phyloP scores from a whole-genome alignment of 805 yeast species.

The Ogataea pilisensis region DNA sequence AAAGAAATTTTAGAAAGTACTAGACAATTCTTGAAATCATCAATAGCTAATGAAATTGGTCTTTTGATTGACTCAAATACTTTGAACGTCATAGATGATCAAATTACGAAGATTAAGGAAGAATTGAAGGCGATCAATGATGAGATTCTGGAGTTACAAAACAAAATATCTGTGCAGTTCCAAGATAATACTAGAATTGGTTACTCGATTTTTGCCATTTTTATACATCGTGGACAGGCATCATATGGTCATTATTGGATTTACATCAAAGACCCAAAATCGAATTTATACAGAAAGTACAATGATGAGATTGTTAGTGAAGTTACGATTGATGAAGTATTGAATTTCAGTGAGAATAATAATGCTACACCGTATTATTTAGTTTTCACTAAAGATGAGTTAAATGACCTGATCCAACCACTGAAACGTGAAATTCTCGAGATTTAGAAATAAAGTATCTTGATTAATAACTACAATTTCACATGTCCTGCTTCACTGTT shows the following conservation, averaged over 20 bases:
- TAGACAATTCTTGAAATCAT: slow-evolving; percentile 48
- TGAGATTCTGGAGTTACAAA: slow-evolving; percentile 41
- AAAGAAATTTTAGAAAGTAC: slow-evolving; percentile 55
- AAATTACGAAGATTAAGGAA: slow-evolving; percentile 43
- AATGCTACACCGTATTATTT: slow-evolving; percentile 93
- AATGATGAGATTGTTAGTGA: slow-evolving; percentile 94
- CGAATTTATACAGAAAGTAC: slow-evolving; percentile 75
- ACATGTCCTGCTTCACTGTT: no score
- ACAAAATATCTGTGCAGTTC: slow-evolving; percentile 56
- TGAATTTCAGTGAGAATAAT: slow-evolving; percentile 61
- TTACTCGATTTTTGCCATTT: slow-evolving; percentile 83
- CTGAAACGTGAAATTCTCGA: slow-evolving; percentile 44
- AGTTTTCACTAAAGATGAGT: slow-evolving; percentile 70
- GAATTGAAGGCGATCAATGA: slow-evolving; percentile 38
- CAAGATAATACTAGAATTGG: slow-evolving; percentile 57
- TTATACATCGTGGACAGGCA: slow-evolving; percentile 94
- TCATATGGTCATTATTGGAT: slow-evolving; percentile 97
- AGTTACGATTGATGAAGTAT: slow-evolving; percentile 61
- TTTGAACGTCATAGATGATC: slow-evolving; percentile 41
- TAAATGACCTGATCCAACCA: slow-evolving; percentile 58
- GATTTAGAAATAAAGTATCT: no score
- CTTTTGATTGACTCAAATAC: slow-evolving; percentile 42
- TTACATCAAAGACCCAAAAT: slow-evolving; percentile 74
- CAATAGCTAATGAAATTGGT: slow-evolving; percentile 32
- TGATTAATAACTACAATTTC: no score